Base-by-base conservation (phyloP, 805 yeast species). In the Wickerhamomyces mucosus region DNA sequence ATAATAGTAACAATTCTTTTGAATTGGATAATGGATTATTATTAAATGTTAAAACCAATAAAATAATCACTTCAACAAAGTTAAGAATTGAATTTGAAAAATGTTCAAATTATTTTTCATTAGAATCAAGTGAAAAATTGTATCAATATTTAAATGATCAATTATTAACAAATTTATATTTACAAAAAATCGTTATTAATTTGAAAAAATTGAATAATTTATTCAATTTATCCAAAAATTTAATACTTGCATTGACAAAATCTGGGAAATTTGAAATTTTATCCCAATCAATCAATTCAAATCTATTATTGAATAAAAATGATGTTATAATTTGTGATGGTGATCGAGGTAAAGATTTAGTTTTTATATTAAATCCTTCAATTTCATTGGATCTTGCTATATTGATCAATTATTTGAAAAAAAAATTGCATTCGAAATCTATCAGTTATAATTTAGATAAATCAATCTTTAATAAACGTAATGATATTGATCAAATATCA, bases 251-350 rank as follows among this genome's bases (percentile, higher is more conserved):
- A 6, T 57, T 73, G 16, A 65, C 73, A 42, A 76, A 76, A 40
- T 69, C 75, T 36, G 81, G 82, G 14, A 75, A 77, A 50, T 61
- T 78, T 43, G 94, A 82, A 51, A 65, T 81, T 19, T 61, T 79
- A 25, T 75, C 84, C 3, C 70, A 75, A 21, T 81, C 85, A 4
- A 67, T 68, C 36, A 71, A 70, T 43, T 69, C 85, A 11, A 79
- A 78, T 45, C 59, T 81, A 30, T 55, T 56, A 30, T 58, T 81
- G 37, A 67, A 63, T 38, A 63, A 70, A 27, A 64, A 71, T 34
- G 92, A 82, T 53, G 63, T 81, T 47, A 81, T 80, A 8, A 74
- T 81, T 14, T 78, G 79, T 35, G 92, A 82, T 56, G 94, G 92
- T 33, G 94, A 82, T 51, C 63, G 92, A 39, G 94, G 94, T 18